Evolutionary conservation across 2,329 filamentous ascomycete genomes (phyloP), one percentile per base, ranked within the genome.

Genomic region (Thielaviopsis musarum): DNA sequence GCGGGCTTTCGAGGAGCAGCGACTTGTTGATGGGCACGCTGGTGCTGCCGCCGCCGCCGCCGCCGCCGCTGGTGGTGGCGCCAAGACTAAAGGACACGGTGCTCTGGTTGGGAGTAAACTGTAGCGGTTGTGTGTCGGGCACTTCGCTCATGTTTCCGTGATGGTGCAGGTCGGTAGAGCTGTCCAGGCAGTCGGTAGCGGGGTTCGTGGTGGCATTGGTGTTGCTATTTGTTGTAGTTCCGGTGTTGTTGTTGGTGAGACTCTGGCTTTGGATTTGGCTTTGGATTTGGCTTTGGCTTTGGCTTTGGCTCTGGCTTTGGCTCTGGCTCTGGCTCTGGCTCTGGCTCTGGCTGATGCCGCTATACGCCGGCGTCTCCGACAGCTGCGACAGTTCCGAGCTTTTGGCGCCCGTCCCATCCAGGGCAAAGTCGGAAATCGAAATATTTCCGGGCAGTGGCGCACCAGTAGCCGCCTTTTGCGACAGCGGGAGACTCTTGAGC

Each of bases 391-490:
- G 80, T 62, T 87, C 83, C 0, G 87, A 88, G 1, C 87, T 91
- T 71, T 95, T 93, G n/a, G 91, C 95, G 1, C 91, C 94, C 1
- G 90, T 95, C 1, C 90, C 91, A 66, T 95, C 90, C 66, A 97
- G 96, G 58, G 84, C 73, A 61, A 79, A 70, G 13, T 77, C 78
- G 26, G 78, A 80, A 15, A 80, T 80, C 4, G 79, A 80, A 58
- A 81, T 72, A 3, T 79, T 81, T 0, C 75, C 71, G 0, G 81
- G 79, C 2, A 84, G 69, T 21, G 78, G 73, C 17, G 80, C 82
- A 10, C 30, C 30, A 52, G 84, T 70, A 1, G 74, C 76, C 4
- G 84, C 85, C 52, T 76, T 72, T 67, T 87, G 86, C 1, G 85
- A 87, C 22, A 83, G 74, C 62, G 82, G 80, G 2, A 77, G 79